Percentiles rank a stretch among this genome's conserved stretches.
Conservation (phyloP, 306 rosid species). For the Sesbania bispinosa region DNA sequence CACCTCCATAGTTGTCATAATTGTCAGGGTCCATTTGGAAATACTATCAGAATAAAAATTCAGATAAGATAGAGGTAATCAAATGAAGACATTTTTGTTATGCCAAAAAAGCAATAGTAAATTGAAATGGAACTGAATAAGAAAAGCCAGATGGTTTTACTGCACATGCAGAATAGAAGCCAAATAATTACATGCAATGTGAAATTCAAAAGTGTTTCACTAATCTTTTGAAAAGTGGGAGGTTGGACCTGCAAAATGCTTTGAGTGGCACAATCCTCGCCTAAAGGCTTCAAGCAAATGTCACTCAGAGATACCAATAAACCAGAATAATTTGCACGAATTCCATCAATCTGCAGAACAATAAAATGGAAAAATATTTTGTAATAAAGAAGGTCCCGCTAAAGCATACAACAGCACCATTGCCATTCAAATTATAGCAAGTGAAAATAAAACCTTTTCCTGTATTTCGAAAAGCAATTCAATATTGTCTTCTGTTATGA, state of each 20-base stretch:
- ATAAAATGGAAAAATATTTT: slow-evolving; percentile 6
- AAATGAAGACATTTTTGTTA: slow-evolving; percentile 19
- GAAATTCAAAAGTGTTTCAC: not conserved
- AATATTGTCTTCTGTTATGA: slow-evolving; percentile 82
- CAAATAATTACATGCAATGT: slow-evolving; percentile 9
- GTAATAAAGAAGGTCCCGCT: slow-evolving; percentile 20
- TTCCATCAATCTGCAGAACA: slow-evolving; percentile 62
- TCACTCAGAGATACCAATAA: slow-evolving; percentile 62
- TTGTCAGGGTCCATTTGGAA: slow-evolving; percentile 92
- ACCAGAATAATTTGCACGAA: slow-evolving; percentile 77
- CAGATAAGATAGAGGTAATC: slow-evolving; percentile 2
- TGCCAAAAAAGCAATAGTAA: not conserved
- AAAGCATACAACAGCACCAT: not conserved
- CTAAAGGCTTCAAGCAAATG: slow-evolving; percentile 94
- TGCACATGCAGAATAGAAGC: slow-evolving; percentile 9
- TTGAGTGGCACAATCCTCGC: slow-evolving; percentile 93
- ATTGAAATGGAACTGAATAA: slow-evolving; percentile 11
- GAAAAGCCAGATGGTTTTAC: slow-evolving; percentile 13
- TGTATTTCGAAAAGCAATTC: slow-evolving; percentile 84
- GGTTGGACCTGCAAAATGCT: slow-evolving; percentile 83
- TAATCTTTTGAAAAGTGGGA: slow-evolving; percentile 10
- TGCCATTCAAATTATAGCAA: slow-evolving; percentile 15
- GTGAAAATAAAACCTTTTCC: slow-evolving; percentile 54
- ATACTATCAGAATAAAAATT: slow-evolving; percentile 48
- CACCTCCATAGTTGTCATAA: slow-evolving; percentile 86